A percentile compares a stretch with the other conserved stretches of the same genome.
Evolutionary conservation across 2,329 filamentous ascomycete genomes (phyloP).

Genomic region (Thielaviopsis ethacetica): DNA sequence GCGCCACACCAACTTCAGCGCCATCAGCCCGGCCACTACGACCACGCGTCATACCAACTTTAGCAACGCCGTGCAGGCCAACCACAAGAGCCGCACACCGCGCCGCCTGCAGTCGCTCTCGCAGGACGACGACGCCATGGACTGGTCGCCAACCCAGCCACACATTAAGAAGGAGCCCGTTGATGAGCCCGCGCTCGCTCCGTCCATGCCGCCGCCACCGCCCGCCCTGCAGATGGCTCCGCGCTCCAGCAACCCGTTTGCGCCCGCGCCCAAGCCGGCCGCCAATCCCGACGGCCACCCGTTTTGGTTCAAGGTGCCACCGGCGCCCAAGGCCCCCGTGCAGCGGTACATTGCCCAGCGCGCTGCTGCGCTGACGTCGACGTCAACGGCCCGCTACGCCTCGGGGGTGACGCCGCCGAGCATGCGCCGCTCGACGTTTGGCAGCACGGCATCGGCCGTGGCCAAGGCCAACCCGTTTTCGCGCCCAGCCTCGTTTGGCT

Average conservation of each 20-base stretch:
- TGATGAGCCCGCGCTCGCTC: conserved; percentile 26
- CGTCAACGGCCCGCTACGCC: conserved; percentile 1
- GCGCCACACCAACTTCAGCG: background rate
- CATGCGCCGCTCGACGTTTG: no score
- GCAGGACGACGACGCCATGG: conserved; percentile 43
- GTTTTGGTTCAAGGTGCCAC: conserved; percentile 49
- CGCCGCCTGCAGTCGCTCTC: conserved; percentile 14
- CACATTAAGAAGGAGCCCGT: conserved; percentile 17
- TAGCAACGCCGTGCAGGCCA: background rate
- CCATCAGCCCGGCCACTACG: background rate
- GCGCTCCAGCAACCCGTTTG: conserved; percentile 7
- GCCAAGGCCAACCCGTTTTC: no score
- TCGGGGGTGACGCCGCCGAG: no score
- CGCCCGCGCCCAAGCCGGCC: background rate
- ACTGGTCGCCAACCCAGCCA: conserved; percentile 44
- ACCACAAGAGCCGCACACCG: conserved; percentile 5
- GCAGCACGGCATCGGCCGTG: no score
- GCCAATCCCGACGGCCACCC: conserved; percentile 15
- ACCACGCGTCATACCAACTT: conserved; percentile 5
- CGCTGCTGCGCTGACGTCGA: conserved; percentile 4
- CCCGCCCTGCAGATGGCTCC: background rate
- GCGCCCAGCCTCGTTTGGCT: no score
- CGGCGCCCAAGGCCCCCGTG: conserved; percentile 39
- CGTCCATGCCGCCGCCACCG: conserved; percentile 16
- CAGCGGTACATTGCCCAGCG: conserved; percentile 9